A percentile compares a stretch with the other conserved stretches of the same genome.
These are phyloP conservation scores for Stromatinia cepivora DNA, from an alignment of 2,329 filamentous ascomycete genomes.

Conservation along the genomic window DNA sequence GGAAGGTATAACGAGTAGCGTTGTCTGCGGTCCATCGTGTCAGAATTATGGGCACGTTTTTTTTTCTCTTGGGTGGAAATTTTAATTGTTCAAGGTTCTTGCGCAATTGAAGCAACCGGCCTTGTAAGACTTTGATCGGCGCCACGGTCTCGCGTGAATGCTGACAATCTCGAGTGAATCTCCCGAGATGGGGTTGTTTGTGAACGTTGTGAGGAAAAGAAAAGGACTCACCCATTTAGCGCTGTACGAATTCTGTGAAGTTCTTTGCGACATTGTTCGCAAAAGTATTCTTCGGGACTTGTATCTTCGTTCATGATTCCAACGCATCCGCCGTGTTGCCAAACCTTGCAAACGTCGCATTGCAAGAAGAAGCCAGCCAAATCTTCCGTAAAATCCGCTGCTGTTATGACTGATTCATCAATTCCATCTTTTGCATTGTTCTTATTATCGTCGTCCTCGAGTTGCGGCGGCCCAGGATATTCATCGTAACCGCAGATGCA, in stretches of 20 bases:
- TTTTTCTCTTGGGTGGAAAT: slow-evolving; percentile 22
- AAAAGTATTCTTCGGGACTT: slow-evolving; percentile 96
- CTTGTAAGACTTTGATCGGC: slow-evolving; percentile 40
- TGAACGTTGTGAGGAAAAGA: slow-evolving; percentile 10
- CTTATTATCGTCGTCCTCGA: slow-evolving; percentile 56
- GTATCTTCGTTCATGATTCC: slow-evolving; percentile 93
- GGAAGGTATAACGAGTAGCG: slow-evolving; percentile 67
- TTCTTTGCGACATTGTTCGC: slow-evolving; percentile 90
- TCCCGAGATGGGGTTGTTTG: slow-evolving; percentile 26
- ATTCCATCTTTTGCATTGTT: slow-evolving; percentile 56
- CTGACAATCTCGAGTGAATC: slow-evolving; percentile 32
- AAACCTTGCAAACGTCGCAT: slow-evolving; percentile 96
- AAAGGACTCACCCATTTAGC: slow-evolving; percentile 73
- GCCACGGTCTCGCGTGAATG: slow-evolving; percentile 39
- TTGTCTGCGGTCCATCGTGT: slow-evolving; percentile 52
- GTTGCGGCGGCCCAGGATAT: slow-evolving; percentile 76
- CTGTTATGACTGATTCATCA: slow-evolving; percentile 57
- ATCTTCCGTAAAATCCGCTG: slow-evolving; percentile 64
- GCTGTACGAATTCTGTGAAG: slow-evolving; percentile 81
- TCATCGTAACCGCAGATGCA: slow-evolving; percentile 95
- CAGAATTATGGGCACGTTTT: slow-evolving; percentile 39
- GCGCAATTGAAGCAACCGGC: slow-evolving; percentile 35
- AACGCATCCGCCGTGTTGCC: slow-evolving; percentile 97
- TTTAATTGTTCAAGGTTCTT: slow-evolving; percentile 17
- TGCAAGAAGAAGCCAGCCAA: slow-evolving; percentile 95